Evolutionary conservation across 352 stramenopile genomes (phyloP).

Genomic region (Pythium dissotocum): DNA sequence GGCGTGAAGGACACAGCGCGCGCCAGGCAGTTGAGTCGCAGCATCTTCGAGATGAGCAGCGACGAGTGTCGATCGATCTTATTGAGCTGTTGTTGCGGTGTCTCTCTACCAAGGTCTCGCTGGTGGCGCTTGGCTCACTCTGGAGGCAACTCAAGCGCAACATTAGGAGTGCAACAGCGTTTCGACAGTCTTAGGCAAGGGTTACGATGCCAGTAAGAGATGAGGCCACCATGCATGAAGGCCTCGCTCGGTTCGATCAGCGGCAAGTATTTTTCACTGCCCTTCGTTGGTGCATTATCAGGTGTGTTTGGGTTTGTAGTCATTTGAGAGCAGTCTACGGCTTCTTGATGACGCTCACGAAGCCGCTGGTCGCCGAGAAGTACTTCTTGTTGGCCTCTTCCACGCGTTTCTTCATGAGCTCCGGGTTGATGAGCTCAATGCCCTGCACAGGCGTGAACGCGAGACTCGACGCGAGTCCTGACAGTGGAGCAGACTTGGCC

Average conservation of each 20-base stretch:
- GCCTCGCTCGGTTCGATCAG: too few relatives aligned
- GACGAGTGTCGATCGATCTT: constrained; percentile 2
- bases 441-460: constrained; percentile 97
- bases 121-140: constrained; percentile 25
- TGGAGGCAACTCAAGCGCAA: constrained; percentile 18
- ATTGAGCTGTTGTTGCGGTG: neutral
- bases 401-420: constrained; percentile 91
- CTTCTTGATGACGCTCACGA: constrained; percentile 93
- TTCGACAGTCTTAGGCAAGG: neutral
- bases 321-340: constrained; percentile 22
- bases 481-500: constrained; percentile 57
- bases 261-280: too few relatives aligned
- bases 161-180: neutral
- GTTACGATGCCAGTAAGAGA: neutral
- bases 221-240: too few relatives aligned
- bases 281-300: neutral
- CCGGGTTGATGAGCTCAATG: constrained; percentile 97
- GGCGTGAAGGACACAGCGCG: constrained; percentile 47
- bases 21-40: constrained; percentile 56
- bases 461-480: constrained; percentile 94
- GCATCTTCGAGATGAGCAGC: constrained; percentile 33
- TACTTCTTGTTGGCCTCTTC: constrained; percentile 97
- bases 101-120: neutral
- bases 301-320: neutral
- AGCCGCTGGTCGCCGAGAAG: constrained; percentile 94